Evolutionary conservation across 164 flowering plant genomes (phyloP), one percentile per base, ranked within the genome.

Genomic region (Chloranthus sessilifolius): DNA sequence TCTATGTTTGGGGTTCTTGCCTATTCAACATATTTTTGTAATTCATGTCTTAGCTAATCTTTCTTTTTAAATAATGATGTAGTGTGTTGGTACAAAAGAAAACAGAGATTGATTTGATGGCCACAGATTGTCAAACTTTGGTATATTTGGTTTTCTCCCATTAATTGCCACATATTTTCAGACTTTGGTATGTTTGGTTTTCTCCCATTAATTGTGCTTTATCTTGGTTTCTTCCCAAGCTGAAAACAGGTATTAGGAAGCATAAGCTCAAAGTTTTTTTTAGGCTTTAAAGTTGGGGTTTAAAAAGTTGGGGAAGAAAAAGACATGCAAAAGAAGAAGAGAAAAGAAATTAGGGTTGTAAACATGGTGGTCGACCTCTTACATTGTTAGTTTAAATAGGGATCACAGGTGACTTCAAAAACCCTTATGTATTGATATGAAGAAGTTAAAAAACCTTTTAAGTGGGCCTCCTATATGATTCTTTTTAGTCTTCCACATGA

Each of bases 1-100:
- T n/a, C n/a, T n/a, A n/a, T n/a, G n/a, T n/a, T n/a, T n/a, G n/a
- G n/a, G n/a, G n/a, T n/a, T n/a, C 14, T 9, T 19, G 9, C 16
- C 2, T 11, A 26, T 29, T 21, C 36, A 43, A 19, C 17, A 22
- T 59, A 15, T 3, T 19, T 51, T n/a, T n/a, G n/a, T n/a, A n/a
- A n/a, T n/a, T 19, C 11, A 42, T 58, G 47, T 6, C 31, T 12
- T 41, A 33, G 21, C 17, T 47, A 14, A 45, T 42, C 4, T 35
- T 20, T 20, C 5, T 15, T 26, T 30, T 31, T 7, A 33, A 26
- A 48, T 38, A 25, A 29, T 52, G 20, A 25, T 72, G 71, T 87
- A 84, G 97, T 66, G 95, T 90, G 61, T 60, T 90, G 43, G 50
- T 81, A 1, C 63, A 95, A 46, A 82, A 72, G 65, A 79, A 79